Percentiles rank a stretch among this genome's conserved stretches.
Conservation (phyloP, 1,284 basidiomycete genomes). For the Ustilago bromivora region DNA sequence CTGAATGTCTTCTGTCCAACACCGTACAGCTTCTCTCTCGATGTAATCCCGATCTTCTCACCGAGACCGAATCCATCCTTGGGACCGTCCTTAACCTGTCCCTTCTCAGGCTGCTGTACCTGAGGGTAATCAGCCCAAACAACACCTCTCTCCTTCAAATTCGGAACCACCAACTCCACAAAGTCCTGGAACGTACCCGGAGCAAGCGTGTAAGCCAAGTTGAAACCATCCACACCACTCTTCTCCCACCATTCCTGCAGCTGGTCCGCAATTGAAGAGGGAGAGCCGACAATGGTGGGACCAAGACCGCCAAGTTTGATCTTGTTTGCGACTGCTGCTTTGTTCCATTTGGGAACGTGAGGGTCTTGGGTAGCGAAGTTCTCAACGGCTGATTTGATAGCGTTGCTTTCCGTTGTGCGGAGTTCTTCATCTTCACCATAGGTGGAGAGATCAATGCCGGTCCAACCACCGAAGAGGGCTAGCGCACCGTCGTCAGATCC, state of each 20-base stretch:
- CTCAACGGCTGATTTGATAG: conserved; percentile 65
- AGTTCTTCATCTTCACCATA: conserved; percentile 65
- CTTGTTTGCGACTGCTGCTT: conserved; percentile 56
- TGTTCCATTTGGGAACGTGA: conserved; percentile 64
- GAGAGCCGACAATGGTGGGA: conserved; percentile 56
- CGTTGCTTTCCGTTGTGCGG: conserved; percentile 52
- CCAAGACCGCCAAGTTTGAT: conserved; percentile 67
- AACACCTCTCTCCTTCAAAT: conserved; percentile 59
- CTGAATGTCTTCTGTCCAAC: conserved; percentile 57
- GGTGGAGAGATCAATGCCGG: conserved; percentile 58
- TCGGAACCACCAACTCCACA: conserved; percentile 57
- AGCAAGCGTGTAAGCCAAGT: conserved; percentile 53
- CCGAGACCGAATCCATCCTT: conserved; percentile 46
- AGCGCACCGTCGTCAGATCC: conserved; percentile 66
- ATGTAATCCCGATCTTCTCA: conserved; percentile 54
- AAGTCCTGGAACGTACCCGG: conserved; percentile 64
- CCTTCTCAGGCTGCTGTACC: conserved; percentile 16
- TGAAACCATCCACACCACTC: conserved; percentile 65
- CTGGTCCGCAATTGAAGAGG: conserved; percentile 52
- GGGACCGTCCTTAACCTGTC: conserved; percentile 21
- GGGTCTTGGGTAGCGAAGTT: conserved; percentile 64
- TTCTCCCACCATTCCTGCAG: conserved; percentile 59
- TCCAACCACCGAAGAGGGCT: conserved; percentile 69
- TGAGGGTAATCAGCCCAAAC: conserved; percentile 63
- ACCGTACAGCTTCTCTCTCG: conserved; percentile 64